Evolutionary conservation across 129 eudicot species (phyloP), one percentile per base, ranked within the genome.

Genomic region (Tagetes erecta): DNA sequence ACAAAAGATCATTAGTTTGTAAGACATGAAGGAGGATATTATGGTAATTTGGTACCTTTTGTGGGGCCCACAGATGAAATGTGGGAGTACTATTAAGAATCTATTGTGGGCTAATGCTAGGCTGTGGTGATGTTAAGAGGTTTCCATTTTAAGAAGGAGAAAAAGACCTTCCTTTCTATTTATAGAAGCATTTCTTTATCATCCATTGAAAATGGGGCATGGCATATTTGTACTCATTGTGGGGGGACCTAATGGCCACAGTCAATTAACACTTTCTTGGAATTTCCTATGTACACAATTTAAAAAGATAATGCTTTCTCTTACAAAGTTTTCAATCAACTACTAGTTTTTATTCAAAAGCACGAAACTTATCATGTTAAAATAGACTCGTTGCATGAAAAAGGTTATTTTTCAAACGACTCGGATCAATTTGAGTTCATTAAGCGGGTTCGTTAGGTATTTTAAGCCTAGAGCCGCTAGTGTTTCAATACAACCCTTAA

Each of bases 41-140:
- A 63, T 63, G 6, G 77, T 64, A 64, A 78, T 50, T 62, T 63
- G 34, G 71, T 47, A 58, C 4, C 1, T 39, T 63, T 63, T n/a
- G 72, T 71, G 77, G 72, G 72, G 30, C 51, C 72, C 77, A 78
- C 82, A 49, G 34, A 78, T 42, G 77, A 31, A 52, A 64, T 79
- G 64, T 55, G 77, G 72, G 49, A 71, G 66, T 72, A 72, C 76
- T 60, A 78, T 34, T 62, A 81, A 62, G 76, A 78, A 81, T 73
- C 75, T 64, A 50, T 79, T 82, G 89, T 72, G 84, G 89, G 86
- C 77, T 85, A 72, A 65, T 80, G 84, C 82, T 82, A 76, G 78
- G 84, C 83, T 80, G 85, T 83, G 83, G 67, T 78, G 82, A 78
- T 78, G 86, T 83, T 78, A 80, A 80, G 85, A 77, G 79, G 60